Base-by-base conservation (phyloP, 768 basidiomycete genomes). In the Boletus bicolor region DNA sequence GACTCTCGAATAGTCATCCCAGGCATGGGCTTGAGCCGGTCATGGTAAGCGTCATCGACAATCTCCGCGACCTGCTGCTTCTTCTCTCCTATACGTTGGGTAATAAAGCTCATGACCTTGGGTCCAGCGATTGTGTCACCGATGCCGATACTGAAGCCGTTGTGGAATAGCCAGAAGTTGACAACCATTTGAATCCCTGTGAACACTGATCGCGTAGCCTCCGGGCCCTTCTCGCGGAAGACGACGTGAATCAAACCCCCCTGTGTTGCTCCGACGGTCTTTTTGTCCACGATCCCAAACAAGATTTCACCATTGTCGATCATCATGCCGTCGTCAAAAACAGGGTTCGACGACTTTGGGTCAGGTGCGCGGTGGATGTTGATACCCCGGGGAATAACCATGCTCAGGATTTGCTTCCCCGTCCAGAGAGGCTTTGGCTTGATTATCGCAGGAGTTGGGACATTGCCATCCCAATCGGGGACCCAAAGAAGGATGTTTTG, bases 1-100 rank as follows among this genome's bases (percentile, higher is more conserved):
- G 95, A 95, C 75, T 99, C 97, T 68, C 96, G 93, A 57, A 99
- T 93, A 8, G 97, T 98, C 97, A 99, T 98, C 69, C 97, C 97
- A 0, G 97, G 95, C 64, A 85, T 81, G 7, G 94, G 82, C 72
- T 94, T 94, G 61, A 98, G 81, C 26, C 82, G 79, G 74, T 97
- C 96, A 58, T 89, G 85, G 45, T 86, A 86, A 9, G 95, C 93
- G 53, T 89, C 83, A 0, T 86, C 81, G 64, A 97, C 92, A 59
- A 95, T 80, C 44, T 82, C 70, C 4, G 82, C 76, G n/a, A 98
- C 95, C 37, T 86, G 81, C 30, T 76, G 72, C 75, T 98, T 98
- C 58, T 87, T 86, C 57, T 85, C 80, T 7, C 84, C 79, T 57
- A 98, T 96, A 49, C 87, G 87, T 55, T 85, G 74, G 1, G 88